Conservation (phyloP, 768 basidiomycete genomes). For the Symmetrospora coprosmae region DNA sequence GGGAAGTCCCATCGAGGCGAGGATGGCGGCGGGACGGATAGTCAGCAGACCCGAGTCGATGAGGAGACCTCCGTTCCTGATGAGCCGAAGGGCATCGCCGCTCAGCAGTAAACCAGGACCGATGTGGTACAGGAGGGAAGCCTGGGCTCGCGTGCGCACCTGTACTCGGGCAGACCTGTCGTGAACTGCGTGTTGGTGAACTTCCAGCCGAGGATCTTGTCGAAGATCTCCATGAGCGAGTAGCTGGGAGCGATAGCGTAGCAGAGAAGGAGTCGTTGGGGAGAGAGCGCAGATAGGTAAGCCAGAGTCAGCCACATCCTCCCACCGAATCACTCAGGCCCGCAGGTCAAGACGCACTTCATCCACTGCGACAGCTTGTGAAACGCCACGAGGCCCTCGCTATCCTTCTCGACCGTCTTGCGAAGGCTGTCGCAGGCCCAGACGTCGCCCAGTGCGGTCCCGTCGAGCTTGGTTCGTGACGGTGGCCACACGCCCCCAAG, state of each 20-base stretch:
- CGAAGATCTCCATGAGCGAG: slow-evolving; percentile 51
- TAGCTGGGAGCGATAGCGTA: slow-evolving; percentile 46
- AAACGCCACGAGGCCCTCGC: slow-evolving; percentile 69
- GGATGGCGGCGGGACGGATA: slow-evolving; percentile 49
- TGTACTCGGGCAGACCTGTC: slow-evolving; percentile 89
- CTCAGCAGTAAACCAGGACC: not conserved
- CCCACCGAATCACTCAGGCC: too few relatives aligned
- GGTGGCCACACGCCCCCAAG: slow-evolving; percentile 76
- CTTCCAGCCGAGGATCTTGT: slow-evolving; percentile 61
- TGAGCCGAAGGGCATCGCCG: not conserved
- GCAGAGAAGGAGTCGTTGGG: too few relatives aligned
- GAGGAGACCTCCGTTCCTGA: slow-evolving; percentile 58
- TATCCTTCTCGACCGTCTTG: slow-evolving; percentile 23
- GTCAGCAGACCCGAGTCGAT: slow-evolving; percentile 67
- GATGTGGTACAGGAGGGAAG: not conserved
- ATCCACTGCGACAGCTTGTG: slow-evolving; percentile 94
- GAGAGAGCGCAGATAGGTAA: too few relatives aligned
- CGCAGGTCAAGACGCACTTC: too few relatives aligned
- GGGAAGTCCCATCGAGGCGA: slow-evolving; percentile 39
- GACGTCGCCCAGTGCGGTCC: slow-evolving; percentile 70
- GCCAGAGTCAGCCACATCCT: too few relatives aligned
- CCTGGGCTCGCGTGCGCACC: slow-evolving; percentile 41
- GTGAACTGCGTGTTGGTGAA: slow-evolving; percentile 68
- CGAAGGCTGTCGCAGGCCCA: slow-evolving; percentile 60
- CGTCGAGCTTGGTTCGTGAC: slow-evolving; percentile 53